phyloP scores from a whole-genome alignment of 768 basidiomycete species.

The Rhizopogon sp. region DNA sequence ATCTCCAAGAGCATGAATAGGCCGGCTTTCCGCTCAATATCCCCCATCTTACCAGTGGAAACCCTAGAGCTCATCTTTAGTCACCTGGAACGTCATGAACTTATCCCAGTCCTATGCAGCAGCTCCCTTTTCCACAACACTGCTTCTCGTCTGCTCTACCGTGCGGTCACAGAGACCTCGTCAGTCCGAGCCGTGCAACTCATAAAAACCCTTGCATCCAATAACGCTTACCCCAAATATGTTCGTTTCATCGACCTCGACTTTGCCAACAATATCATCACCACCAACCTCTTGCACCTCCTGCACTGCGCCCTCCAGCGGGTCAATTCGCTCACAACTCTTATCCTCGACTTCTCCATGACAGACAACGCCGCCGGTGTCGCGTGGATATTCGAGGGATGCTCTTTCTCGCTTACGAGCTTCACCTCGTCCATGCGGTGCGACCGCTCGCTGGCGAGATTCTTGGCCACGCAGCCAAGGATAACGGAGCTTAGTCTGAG shows the following conservation, averaged over 20 bases:
- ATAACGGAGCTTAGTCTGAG: slow-evolving; percentile 52
- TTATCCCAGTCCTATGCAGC: slow-evolving; percentile 18
- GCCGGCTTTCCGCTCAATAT: neutral
- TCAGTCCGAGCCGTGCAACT: slow-evolving; percentile 30
- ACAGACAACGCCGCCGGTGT: slow-evolving; percentile 29
- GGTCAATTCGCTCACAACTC: slow-evolving; percentile 33
- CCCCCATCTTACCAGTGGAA: slow-evolving; percentile 28
- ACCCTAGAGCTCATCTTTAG: slow-evolving; percentile 29
- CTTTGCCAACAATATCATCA: slow-evolving; percentile 32
- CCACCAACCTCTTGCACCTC: slow-evolving; percentile 44
- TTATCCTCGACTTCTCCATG: slow-evolving; percentile 46
- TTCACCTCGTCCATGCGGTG: slow-evolving; percentile 58
- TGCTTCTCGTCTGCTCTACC: slow-evolving; percentile 31
- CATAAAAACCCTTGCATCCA: slow-evolving; percentile 35
- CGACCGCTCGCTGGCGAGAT: slow-evolving; percentile 39
- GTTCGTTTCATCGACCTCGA: slow-evolving; percentile 47
- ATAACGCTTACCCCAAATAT: slow-evolving; percentile 30
- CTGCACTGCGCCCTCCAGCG: slow-evolving; percentile 38
- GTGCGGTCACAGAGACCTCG: slow-evolving; percentile 28
- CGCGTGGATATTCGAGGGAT: slow-evolving; percentile 44
- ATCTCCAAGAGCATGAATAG: neutral
- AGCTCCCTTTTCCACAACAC: slow-evolving; percentile 23
- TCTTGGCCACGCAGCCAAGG: slow-evolving; percentile 45
- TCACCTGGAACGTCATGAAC: slow-evolving; percentile 19
- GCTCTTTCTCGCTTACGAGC: slow-evolving; percentile 38